phyloP scores from a whole-genome alignment of 2,329 filamentous ascomycete species.

The Fusarium sarcochroum region DNA sequence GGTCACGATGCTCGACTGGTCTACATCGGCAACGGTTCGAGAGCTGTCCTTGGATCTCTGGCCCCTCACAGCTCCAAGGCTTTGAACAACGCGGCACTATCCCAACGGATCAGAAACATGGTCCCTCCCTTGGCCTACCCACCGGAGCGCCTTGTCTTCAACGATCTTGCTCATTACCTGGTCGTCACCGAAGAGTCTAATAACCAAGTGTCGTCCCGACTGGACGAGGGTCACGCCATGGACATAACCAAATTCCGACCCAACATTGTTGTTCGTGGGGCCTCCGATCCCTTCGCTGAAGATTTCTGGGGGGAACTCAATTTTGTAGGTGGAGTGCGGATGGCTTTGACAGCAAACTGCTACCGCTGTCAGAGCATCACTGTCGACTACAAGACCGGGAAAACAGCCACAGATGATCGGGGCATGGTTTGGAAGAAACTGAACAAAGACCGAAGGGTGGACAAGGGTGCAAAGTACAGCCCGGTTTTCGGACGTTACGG shows the following conservation, averaged over 20 bases:
- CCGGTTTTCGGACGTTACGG: slow-evolving; percentile 47
- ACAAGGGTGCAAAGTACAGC: slow-evolving; percentile 43
- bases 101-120: neutral
- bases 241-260: slow-evolving; percentile 47
- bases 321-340: slow-evolving; percentile 32
- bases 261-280: slow-evolving; percentile 43
- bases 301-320: slow-evolving; percentile 44
- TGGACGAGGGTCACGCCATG: slow-evolving; percentile 28
- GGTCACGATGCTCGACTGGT: slow-evolving; percentile 32
- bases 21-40: slow-evolving; percentile 42
- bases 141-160: slow-evolving; percentile 33
- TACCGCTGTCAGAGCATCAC: slow-evolving; percentile 47
- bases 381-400: slow-evolving; percentile 42
- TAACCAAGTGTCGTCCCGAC: slow-evolving; percentile 31
- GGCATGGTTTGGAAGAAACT: slow-evolving; percentile 45
- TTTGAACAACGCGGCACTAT: slow-evolving; percentile 18
- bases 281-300: slow-evolving; percentile 34
- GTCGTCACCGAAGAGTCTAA: slow-evolving; percentile 48
- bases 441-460: slow-evolving; percentile 45
- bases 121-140: slow-evolving; percentile 28
- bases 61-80: slow-evolving; percentile 43
- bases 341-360: slow-evolving; percentile 43
- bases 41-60: slow-evolving; percentile 42
- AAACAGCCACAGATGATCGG: slow-evolving; percentile 36
- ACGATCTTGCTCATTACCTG: slow-evolving; percentile 43